Base-by-base conservation (phyloP, 2,329 filamentous ascomycete species). In the Xylaria digitata region DNA sequence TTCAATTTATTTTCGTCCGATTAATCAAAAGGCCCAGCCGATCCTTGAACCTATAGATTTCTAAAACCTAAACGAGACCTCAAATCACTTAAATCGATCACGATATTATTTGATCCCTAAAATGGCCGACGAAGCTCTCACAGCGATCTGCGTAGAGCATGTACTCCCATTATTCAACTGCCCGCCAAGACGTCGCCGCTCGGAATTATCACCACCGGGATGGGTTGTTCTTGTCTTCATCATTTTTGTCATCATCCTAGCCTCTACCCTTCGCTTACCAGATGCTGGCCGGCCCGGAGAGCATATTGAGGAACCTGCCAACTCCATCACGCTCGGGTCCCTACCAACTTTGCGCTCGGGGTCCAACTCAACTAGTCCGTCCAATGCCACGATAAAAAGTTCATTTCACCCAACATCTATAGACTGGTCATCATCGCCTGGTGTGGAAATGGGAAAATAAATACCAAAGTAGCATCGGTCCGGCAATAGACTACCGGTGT, bases 161-260 rank as follows among this genome's bases (percentile, higher is more conserved):
- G 21, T 45, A 32, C 37, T 23, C n/a, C 58, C 58, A n/a, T 19
- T 52, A 15, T 52, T 52, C 21, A 50, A 50, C 21, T 43, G 21
- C 17, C 56, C 15, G 17, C 30, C 13, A 4, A 60, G 11, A 42
- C 15, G 23, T 1, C 32, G 23, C 15, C 45, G 46, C 4, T 19
- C 5, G 15, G 15, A 50, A 50, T 15, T 19, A 26, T 30, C 7
- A 9, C 6, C 15, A 50, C 45, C 45, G 15, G 8, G 56, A 46
- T 7, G 21, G 9, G 9, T 60, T n/a, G 37, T 8, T 34, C 23
- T 52, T n/a, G 1, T 45, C 3, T 9, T 45, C 2, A 45, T 45
- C 34, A 17, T 8, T 13, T 34, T 21, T 26, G 17, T 42, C 37
- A 9, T 52, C 7, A 13, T 30, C 15, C 15, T 50, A 2, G 17